Conservation (phyloP, 371 early-diverging fungal species). For the Gilbertella persicaria region DNA sequence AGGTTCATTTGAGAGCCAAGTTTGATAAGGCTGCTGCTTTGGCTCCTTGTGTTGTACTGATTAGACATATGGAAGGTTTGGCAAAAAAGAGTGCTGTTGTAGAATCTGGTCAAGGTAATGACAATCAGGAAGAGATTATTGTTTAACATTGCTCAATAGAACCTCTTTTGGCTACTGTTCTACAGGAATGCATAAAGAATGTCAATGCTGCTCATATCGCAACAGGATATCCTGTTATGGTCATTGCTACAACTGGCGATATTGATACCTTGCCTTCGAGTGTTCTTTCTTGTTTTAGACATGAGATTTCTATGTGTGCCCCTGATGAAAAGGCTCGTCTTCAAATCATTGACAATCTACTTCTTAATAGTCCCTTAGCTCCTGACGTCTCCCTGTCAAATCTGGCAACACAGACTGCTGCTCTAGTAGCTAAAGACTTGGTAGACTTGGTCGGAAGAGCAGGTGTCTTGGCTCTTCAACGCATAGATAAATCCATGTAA, state of each 20-base stretch:
- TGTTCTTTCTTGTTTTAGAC: slow-evolving; percentile 71
- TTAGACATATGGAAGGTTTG: slow-evolving; percentile 81
- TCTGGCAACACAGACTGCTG: slow-evolving; percentile 91
- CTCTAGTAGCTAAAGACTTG: slow-evolving; percentile 86
- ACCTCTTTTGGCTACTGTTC: slow-evolving; percentile 70
- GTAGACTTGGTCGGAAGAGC: slow-evolving; percentile 75
- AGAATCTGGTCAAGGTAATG: slow-evolving; percentile 68
- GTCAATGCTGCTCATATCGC: slow-evolving; percentile 53
- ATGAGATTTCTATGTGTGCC: slow-evolving; percentile 73
- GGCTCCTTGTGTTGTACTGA: slow-evolving; percentile 79
- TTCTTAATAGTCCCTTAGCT: slow-evolving; percentile 58
- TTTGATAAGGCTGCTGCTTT: slow-evolving; percentile 79
- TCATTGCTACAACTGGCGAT: slow-evolving; percentile 78
- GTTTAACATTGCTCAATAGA: slow-evolving; percentile 5
- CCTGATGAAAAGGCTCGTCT: slow-evolving; percentile 74
- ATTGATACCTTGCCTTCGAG: slow-evolving; percentile 75
- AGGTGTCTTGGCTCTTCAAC: slow-evolving; percentile 66
- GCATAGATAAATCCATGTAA: slow-evolving; percentile 61
- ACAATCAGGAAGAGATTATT: background rate
- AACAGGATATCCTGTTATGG: slow-evolving; percentile 72
- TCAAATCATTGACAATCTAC: slow-evolving; percentile 60
- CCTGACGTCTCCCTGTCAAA: slow-evolving; percentile 73
- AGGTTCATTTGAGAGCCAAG: slow-evolving; percentile 68
- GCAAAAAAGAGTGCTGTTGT: slow-evolving; percentile 68
- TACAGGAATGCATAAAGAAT: slow-evolving; percentile 68